Evolutionary conservation across 768 basidiomycete species (phyloP).

Genomic region (Ephemerocybe angulata): DNA sequence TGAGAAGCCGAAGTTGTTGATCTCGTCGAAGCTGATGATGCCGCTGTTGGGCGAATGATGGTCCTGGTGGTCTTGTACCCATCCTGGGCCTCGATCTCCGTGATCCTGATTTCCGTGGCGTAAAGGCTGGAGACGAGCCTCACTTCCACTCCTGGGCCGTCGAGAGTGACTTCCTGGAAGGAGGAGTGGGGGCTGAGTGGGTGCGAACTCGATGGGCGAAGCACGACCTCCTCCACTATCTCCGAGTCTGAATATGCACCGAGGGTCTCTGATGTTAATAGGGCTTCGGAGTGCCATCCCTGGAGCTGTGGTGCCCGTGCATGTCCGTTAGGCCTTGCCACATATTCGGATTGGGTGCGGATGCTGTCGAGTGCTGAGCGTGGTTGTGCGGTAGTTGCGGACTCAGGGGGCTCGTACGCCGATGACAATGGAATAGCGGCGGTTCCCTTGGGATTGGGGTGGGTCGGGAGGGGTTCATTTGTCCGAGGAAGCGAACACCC

Average conservation of each 20-base stretch:
- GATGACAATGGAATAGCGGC: too few relatives aligned
- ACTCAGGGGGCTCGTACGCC: too few relatives aligned
- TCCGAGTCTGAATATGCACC: too few relatives aligned
- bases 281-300: too few relatives aligned
- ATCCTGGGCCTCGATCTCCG: not conserved
- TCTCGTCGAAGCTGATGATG: not conserved
- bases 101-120: constrained; percentile 1
- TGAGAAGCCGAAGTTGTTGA: not conserved
- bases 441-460: not conserved
- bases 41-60: constrained; percentile 1
- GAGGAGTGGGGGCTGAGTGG: not conserved
- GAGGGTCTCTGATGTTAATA: too few relatives aligned
- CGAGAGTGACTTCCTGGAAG: too few relatives aligned
- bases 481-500: not conserved
- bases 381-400: too few relatives aligned
- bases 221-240: too few relatives aligned
- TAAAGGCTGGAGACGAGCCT: not conserved
- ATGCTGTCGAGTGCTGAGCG: too few relatives aligned
- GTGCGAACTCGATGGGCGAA: not conserved
- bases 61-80: constrained; percentile 2
- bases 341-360: too few relatives aligned
- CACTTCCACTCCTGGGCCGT: not conserved
- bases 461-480: not conserved
- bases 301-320: too few relatives aligned
- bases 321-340: too few relatives aligned